Evolutionary conservation across 306 rosid genomes (phyloP), one percentile per base, ranked within the genome.

Genomic region (cucumber (Cucumis sativus)): DNA sequence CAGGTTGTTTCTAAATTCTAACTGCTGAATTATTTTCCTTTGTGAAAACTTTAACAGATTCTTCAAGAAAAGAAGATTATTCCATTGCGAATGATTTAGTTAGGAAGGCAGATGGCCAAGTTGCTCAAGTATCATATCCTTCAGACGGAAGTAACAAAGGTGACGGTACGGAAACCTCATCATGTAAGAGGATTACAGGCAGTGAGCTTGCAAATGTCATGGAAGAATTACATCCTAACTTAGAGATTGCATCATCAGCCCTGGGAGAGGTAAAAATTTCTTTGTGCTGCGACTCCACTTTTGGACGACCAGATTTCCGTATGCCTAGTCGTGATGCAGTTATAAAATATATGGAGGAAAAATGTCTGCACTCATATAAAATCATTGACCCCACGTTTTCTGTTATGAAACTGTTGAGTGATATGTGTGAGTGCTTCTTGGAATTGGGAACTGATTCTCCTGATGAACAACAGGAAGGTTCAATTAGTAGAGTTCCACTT

Each of bases 221-320:
- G 43, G 81, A 75, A 61, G 88, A 70, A 76, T 60, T 74, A 41
- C 76, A 80, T 83, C 77, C 86, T 82, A 81, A 73, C 75, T 79
- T 79, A 40, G 96, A 89, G 79, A 79, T 89, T 82, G 92, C 85
- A 18, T 88, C 85, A 33, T 87, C 89, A 58, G 74, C 88, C 57
- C 57, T 47, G 61, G 91, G 93, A 87, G 93, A 89, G 96, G 97
- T 90, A 94, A 89, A 88, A 80, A 76, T 89, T 88, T 88, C 86
- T 83, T 82, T 81, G 83, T 84, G 88, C 84, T 88, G 83, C 85
- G 60, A 79, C 82, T 77, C 87, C 61, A 81, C 84, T 79, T 66
- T 78, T 78, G 84, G 89, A 82, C 83, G 88, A 66, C 85, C 80
- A 62, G 83, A 83, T 84, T 87, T 88, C 82, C 85, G 41, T 61